phyloP scores from a whole-genome alignment of 306 rosid species.

The Fragaria ananassa region DNA sequence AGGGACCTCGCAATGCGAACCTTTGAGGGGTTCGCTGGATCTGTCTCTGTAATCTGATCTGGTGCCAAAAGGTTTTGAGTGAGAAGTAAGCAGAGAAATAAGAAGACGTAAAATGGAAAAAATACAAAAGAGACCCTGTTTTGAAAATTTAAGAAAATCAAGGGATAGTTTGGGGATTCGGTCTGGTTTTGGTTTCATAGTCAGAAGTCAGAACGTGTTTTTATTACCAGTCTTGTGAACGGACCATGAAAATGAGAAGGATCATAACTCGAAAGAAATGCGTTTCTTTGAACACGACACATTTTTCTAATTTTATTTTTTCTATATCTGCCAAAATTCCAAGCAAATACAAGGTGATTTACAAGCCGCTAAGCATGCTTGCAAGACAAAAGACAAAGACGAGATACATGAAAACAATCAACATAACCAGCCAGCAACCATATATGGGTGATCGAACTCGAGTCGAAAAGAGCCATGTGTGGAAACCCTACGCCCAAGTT shows the following conservation, averaged over 20 bases:
- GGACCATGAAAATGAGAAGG: background rate
- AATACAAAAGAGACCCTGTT: background rate
- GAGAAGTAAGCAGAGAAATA: constrained; percentile 10
- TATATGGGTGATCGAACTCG: too few species aligned
- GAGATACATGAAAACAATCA: too few species aligned
- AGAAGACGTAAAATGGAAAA: constrained; percentile 18
- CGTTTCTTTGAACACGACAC: background rate
- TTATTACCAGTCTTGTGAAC: too few species aligned
- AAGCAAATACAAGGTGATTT: too few species aligned
- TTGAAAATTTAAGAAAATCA: background rate
- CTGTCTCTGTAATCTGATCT: constrained; percentile 36
- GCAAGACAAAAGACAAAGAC: background rate
- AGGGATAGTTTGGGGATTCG: background rate
- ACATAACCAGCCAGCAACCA: too few species aligned
- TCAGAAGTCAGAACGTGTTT: constrained; percentile 10
- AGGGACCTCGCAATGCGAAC: constrained; percentile 31
- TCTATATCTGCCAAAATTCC: background rate
- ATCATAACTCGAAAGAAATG: background rate
- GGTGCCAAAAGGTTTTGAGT: constrained; percentile 41
- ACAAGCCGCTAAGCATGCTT: too few species aligned
- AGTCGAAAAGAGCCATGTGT: too few species aligned
- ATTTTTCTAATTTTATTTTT: too few species aligned
- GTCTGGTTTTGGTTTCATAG: constrained; percentile 1
- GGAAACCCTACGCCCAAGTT: too few species aligned
- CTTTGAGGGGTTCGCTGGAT: constrained; percentile 45